Evolutionary conservation across 768 basidiomycete species (phyloP).

Genomic region (Fistulinella prunicolor): DNA sequence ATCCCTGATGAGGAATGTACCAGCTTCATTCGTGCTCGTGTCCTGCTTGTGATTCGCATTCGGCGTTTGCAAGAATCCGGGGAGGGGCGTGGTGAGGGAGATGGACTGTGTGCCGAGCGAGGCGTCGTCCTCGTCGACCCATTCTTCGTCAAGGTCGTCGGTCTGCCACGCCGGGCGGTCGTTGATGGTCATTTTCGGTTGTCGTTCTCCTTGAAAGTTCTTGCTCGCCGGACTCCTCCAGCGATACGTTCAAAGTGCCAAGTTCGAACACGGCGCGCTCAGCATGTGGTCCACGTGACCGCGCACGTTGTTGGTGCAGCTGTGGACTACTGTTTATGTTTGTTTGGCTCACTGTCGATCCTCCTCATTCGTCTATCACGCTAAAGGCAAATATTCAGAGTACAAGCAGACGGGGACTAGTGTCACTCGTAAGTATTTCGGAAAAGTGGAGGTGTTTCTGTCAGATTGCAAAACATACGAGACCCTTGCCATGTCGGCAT

Average conservation of each 20-base stretch:
- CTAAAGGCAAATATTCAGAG: neutral
- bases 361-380: conserved; percentile 1
- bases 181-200: conserved; percentile 6
- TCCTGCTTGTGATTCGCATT: conserved; percentile 30
- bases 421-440: no score
- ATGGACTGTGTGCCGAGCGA: conserved; percentile 50
- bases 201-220: neutral
- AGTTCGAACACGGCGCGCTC: conserved; percentile 12
- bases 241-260: no score
- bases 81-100: conserved; percentile 58
- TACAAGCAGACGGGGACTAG: no score
- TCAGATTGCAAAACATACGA: no score
- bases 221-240: no score
- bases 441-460: no score
- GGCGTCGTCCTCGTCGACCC: conserved; percentile 61
- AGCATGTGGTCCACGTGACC: conserved; percentile 27
- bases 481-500: neutral
- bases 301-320: conserved; percentile 16
- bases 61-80: conserved; percentile 46
- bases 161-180: conserved; percentile 76
- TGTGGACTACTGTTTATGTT: conserved; percentile 15
- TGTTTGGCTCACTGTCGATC: conserved; percentile 19
- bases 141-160: conserved; percentile 88
- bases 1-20: conserved; percentile 76
- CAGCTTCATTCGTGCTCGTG: conserved; percentile 39